Evolutionary conservation across 768 basidiomycete genomes (phyloP), one percentile per base, ranked within the genome.

Genomic region (Arthromyces matolae): DNA sequence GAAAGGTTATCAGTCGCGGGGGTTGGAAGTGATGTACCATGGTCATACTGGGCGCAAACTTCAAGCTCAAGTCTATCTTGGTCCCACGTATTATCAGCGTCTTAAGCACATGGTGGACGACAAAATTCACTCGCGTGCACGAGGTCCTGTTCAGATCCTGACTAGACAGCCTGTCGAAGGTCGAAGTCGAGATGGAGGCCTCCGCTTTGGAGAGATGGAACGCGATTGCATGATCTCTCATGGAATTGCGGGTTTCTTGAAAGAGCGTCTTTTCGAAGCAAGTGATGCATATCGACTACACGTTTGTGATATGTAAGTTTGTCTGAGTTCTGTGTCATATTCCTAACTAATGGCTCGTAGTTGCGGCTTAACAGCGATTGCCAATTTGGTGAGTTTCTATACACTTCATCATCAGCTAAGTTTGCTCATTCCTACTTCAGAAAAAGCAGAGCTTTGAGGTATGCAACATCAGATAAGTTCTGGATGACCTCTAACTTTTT

Each of bases 201-300:
- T 99, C 54, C 93, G 96, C 61, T 99, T 99, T 76, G 96, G 96
- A 77, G 96, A 99, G 79, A 99, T 99, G 96, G 96, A 99, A 64
- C 90, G 93, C 66, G 95, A 97, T 80, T 98, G 96, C 66, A 99
- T 99, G 96, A 95, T 99, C 52, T 96, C 96, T 19, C 96, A 99
- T 72, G 96, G 96, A 64, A 93, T 98, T 54, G 95, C 96, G 37
- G 92, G 83, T 2, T 98, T 98, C 83, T 69, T 98, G 69, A 97
- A 97, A 71, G 96, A 98, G 72, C 86, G 96, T 49, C 74, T 98
- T 65, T 93, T 93, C 58, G 91, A 93, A 63, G 92, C 89, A 24
- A 90, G 88, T 62, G 86, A 93, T 64, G 91, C 90, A 8, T 95
- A 95, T 68, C 84, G 94, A 34, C 70, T 97, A 29, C 94, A 97